These are phyloP conservation scores for Sclerospora graminicola DNA, from an alignment of 352 stramenopile species.

Conservation along the genomic window DNA sequence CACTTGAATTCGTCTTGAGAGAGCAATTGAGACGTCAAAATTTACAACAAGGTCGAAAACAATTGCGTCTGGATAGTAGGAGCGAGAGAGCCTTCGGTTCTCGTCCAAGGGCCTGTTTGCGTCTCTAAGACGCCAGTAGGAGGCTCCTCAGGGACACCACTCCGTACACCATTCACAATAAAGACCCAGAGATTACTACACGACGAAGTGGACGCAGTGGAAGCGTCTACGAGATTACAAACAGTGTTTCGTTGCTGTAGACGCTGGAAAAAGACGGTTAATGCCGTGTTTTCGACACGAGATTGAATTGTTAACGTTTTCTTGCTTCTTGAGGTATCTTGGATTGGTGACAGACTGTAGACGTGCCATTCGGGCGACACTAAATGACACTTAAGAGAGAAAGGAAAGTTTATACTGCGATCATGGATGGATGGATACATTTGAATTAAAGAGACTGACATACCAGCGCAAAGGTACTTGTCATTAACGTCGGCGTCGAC, in stretches of 20 bases:
- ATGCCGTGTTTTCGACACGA: constrained; percentile 8
- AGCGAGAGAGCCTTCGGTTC: constrained; percentile 3
- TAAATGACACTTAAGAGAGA: constrained; percentile 29
- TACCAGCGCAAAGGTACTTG: constrained; percentile 42
- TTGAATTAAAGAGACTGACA: constrained; percentile 3
- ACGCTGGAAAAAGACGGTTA: constrained; percentile 20
- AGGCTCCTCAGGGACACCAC: constrained; percentile 18
- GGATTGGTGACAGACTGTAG: constrained; percentile 11
- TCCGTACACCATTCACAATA: constrained; percentile 28
- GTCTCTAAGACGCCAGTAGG: constrained; percentile 21
- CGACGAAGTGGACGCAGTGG: background rate
- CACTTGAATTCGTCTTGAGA: constrained; percentile 33
- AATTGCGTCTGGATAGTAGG: constrained; percentile 22
- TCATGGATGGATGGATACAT: no score
- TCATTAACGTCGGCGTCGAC: constrained; percentile 13
- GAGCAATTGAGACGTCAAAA: constrained; percentile 23
- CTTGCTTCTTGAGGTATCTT: constrained; percentile 9
- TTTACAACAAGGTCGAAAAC: constrained; percentile 30
- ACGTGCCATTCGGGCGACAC: constrained; percentile 41
- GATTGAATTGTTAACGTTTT: background rate
- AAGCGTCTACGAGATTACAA: constrained; percentile 11
- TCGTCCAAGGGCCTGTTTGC: constrained; percentile 11
- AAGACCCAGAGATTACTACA: constrained; percentile 43
- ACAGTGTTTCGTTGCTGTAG: constrained; percentile 34
- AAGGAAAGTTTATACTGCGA: background rate